Percentiles rank a stretch among this genome's conserved stretches.
phyloP scores from a whole-genome alignment of 345 rosid genomes.

The Citrus glauca region DNA sequence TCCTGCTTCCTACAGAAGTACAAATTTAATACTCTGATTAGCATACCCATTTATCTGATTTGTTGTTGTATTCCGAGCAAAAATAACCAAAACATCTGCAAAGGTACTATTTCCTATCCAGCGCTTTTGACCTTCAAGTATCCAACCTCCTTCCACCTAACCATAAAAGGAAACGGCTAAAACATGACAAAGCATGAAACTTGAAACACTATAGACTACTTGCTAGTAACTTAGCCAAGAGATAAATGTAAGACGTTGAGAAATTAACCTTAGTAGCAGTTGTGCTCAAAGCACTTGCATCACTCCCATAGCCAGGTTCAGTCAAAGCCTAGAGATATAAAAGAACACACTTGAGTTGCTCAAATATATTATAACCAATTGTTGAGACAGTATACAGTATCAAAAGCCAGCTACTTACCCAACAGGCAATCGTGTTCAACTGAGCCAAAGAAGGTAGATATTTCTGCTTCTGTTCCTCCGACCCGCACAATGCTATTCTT shows the following conservation, averaged over 20 bases:
- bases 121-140: slow-evolving; percentile 86
- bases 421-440: slow-evolving; percentile 64
- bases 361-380: background rate
- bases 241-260: background rate
- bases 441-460: slow-evolving; percentile 85
- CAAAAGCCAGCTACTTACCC: slow-evolving; percentile 52
- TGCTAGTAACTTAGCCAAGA: background rate
- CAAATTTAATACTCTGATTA: background rate
- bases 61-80: slow-evolving; percentile 73
- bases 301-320: slow-evolving; percentile 95
- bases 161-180: background rate
- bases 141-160: slow-evolving; percentile 92
- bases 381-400: background rate
- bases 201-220: background rate
- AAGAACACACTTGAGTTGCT: slow-evolving; percentile 15
- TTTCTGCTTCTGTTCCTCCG: slow-evolving; percentile 82
- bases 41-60: slow-evolving; percentile 90
- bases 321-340: slow-evolving; percentile 68
- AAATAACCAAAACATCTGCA: slow-evolving; percentile 80
- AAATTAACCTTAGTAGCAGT: slow-evolving; percentile 76
- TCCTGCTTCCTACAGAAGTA: background rate
- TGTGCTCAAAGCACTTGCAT: slow-evolving; percentile 79
- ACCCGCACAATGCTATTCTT: slow-evolving; percentile 80
- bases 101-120: slow-evolving; percentile 99
- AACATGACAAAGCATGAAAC: slow-evolving; percentile 12